These are phyloP conservation scores for Cruciata laevipes DNA, from an alignment of 257 asterid species.

Conservation along the genomic window DNA sequence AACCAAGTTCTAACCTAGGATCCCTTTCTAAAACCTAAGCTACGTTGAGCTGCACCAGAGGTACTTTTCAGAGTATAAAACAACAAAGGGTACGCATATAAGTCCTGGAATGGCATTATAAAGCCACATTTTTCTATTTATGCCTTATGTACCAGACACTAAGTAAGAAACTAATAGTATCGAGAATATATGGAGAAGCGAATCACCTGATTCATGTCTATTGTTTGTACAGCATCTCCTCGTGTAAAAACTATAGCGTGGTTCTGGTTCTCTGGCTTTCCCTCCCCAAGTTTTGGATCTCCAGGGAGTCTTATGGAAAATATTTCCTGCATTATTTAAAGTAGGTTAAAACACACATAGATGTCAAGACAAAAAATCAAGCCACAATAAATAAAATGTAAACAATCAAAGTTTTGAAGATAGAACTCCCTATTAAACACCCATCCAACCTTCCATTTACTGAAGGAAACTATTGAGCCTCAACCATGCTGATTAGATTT, in stretches of 20 bases:
- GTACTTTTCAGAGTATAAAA: neutral
- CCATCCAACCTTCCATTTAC: neutral
- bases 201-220: conserved; percentile 95
- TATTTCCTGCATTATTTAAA: conserved; percentile 64
- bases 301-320: conserved; percentile 96
- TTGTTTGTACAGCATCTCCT: conserved; percentile 95
- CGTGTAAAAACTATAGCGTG: conserved; percentile 96
- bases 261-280: conserved; percentile 96
- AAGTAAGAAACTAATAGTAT: neutral
- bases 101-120: neutral
- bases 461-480: neutral
- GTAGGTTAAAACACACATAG: neutral
- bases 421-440: neutral
- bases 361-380: neutral
- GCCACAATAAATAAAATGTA: neutral
- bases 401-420: neutral
- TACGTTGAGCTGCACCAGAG: too few relatives aligned
- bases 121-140: neutral
- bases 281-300: conserved; percentile 98
- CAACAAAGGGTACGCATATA: neutral
- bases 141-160: neutral
- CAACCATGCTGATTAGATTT: neutral
- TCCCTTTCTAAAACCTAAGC: too few relatives aligned
- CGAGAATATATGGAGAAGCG: conserved; percentile 5
- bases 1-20: too few relatives aligned